Base-by-base conservation (phyloP, 2,329 filamentous ascomycete species). In the Penicillium sp. region DNA sequence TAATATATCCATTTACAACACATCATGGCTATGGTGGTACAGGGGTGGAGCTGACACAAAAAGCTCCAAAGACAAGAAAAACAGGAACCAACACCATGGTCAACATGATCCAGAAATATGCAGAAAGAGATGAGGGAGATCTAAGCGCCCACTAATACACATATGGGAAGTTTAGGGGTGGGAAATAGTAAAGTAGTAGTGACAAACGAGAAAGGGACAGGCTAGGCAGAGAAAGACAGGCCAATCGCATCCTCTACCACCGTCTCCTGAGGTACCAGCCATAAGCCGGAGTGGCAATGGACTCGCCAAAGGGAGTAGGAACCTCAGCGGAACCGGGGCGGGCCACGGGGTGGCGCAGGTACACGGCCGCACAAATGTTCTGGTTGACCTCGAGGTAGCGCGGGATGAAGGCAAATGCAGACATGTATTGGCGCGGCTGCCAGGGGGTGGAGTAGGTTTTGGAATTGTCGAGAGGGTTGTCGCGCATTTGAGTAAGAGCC, bases 311-410 rank as follows among this genome's bases (percentile, higher is more conserved):
- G 17, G 93, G 93, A 25, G 90, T 91, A 1, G 93, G 93, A 58
- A 93, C 88, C 74, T 93, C 94, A 4, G 89, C 87, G 62, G 84
- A 68, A 11, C 92, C 91, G 3, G 88, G 88, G 58, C 92, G 83
- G 26, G 91, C 94, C 41, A 97, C 93, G 0, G 94, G 94, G 78
- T 99, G 93, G 55, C 94, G 84, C 59, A 99, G 78, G 74, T 99
- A 99, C 38, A 99, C 91, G 11, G 94, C 94, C 1, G 92, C 88
- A 76, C 94, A 99, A 67, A 97, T 89, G 69, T 92, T 95, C 75
- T 96, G 94, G 80, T 97, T 97, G 66, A 99, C 94, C 78, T 99
- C 95, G 58, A 99, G 84, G 74, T 97, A 99, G 51, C 89, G 82
- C 11, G 94, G 94, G 64, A 99, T 91, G 75, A 96, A 97, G 25